Base-by-base conservation (phyloP, 106 monocot species). In the Dendrobium huoshanense region DNA sequence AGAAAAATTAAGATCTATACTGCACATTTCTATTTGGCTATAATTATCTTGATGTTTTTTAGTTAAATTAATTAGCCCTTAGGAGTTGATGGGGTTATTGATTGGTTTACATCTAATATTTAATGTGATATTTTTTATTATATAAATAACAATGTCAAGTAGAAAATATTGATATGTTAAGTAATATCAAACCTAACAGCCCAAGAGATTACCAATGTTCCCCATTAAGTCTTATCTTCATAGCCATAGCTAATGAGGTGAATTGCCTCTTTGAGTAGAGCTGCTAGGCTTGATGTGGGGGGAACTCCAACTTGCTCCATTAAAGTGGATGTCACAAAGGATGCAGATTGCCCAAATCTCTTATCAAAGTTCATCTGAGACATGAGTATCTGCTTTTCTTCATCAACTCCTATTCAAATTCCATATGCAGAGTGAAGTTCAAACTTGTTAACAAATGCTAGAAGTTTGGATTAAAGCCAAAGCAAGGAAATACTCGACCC, bases 241-340 rank as follows among this genome's bases (percentile, higher is more conserved):
- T 97, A 97, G 41, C 92, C 97, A 27, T 94, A 97, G 82, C 97
- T 97, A 82, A 97, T 94, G 83, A 97, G 94, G 79, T 97, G 94
- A 75, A 97, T 94, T 78, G 97, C 97, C 82, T 97, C 97, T 82
- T 92, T 92, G 77, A 97, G 94, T 19, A 97, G 88, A 9, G 97
- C 89, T 43, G 85, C 94, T 9, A 94, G 91, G 82, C 92, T 92
- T 3, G 97, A 94, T 0, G 94, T 94, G 4, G 94, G 94, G 22
- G 94, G 94, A 51, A 94, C 94, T 47, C 97, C 94, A 10, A 94
- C 94, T 68, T 97, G 82, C 86, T 97, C 97, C 94, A 97, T 94
- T 41, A 94, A 84, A 24, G 97, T 97, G 2, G 97, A 97, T 54
- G 94, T 97, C 47, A 97, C 94, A 27, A 97, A 97, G 40, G 92